These are phyloP conservation scores for Exsudoporus frostii DNA, from an alignment of 768 basidiomycete genomes.

Conservation along the genomic window DNA sequence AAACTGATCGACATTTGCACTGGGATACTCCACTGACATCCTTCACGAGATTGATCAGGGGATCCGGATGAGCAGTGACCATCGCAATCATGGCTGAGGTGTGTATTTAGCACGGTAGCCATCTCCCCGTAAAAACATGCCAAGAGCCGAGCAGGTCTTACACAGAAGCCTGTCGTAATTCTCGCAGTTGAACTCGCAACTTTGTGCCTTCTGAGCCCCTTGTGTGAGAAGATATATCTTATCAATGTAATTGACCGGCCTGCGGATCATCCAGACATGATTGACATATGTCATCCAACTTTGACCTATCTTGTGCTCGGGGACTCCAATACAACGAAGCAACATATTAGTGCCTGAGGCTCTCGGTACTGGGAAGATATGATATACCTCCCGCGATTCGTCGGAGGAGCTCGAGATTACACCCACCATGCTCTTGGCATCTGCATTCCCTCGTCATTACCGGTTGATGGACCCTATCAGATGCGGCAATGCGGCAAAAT, in stretches of 20 bases:
- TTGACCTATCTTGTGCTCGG: no score
- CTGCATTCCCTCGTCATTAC: background rate
- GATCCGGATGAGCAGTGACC: background rate
- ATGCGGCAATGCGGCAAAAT: background rate
- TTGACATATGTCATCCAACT: background rate
- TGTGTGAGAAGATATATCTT: background rate
- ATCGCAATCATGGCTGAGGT: background rate
- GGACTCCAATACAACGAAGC: no score
- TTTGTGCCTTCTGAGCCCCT: background rate
- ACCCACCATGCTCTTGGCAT: background rate
- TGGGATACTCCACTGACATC: constrained; percentile 1
- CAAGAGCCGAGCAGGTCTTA: background rate
- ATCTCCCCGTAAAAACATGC: background rate
- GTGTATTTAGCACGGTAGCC: background rate
- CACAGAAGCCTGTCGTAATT: background rate
- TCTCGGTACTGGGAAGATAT: no score
- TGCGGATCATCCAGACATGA: background rate
- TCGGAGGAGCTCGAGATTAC: no score
- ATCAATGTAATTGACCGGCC: background rate
- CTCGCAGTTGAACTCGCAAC: background rate
- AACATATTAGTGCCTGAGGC: no score
- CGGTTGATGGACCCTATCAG: background rate
- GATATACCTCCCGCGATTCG: no score
- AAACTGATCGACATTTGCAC: background rate
- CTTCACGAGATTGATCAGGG: background rate